These are phyloP conservation scores for Hygrophorus russula DNA, from an alignment of 768 basidiomycete species.

Conservation along the genomic window DNA sequence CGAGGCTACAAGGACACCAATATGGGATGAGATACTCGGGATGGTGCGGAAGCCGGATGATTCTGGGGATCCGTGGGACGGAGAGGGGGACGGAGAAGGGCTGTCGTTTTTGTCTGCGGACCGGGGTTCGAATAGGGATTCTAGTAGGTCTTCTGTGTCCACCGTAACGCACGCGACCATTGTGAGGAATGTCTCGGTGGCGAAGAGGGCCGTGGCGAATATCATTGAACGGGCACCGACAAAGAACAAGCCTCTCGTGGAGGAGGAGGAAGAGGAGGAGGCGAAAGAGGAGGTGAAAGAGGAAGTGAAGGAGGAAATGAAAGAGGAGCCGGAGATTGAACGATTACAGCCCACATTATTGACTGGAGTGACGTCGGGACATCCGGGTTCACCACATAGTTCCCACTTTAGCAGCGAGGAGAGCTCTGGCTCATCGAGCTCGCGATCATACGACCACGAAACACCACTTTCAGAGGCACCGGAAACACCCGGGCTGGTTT, in stretches of 20 bases:
- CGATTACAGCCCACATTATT: constrained; percentile 1
- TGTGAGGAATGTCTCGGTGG: constrained; percentile 35
- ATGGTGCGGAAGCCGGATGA: constrained; percentile 4
- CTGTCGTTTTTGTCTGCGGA: not conserved
- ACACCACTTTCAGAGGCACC: constrained; percentile 22
- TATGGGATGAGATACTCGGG: constrained; percentile 13
- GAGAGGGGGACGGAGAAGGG: constrained; percentile 4
- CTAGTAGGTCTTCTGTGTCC: constrained; percentile 33
- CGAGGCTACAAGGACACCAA: constrained; percentile 7
- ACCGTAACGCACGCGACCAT: constrained; percentile 31
- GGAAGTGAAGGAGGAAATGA: constrained; percentile 8
- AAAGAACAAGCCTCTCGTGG: constrained; percentile 10
- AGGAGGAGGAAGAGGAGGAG: constrained; percentile 6
- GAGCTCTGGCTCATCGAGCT: constrained; percentile 28
- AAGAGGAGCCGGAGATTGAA: not conserved
- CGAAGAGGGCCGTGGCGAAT: constrained; percentile 40
- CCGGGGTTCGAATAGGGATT: constrained; percentile 25
- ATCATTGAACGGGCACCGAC: constrained; percentile 18
- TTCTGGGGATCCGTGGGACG: not conserved
- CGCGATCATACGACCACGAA: constrained; percentile 27
- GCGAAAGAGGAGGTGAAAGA: not conserved
- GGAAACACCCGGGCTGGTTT: constrained; percentile 1
- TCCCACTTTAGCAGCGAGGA: constrained; percentile 33
- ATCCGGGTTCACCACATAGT: constrained; percentile 35
- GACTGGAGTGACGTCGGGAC: constrained; percentile 6